Evolutionary conservation across 2,329 filamentous ascomycete genomes (phyloP).

Genomic region (Cladosporium sp.): DNA sequence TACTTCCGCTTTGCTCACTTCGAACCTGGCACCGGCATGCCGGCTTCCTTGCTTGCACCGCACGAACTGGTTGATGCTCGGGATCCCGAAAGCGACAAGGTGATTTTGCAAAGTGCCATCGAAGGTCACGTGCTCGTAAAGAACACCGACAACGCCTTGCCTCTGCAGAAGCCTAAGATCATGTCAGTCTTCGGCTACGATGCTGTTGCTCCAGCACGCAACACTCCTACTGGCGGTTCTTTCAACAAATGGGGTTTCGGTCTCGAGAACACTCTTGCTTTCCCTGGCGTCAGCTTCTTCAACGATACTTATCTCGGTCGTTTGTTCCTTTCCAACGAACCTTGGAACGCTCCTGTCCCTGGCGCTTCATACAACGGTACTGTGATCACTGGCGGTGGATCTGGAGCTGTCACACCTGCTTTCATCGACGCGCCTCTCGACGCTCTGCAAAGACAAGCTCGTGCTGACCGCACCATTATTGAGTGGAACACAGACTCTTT

Average conservation of each 20-base stretch:
- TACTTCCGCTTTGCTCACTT: constrained; percentile 20
- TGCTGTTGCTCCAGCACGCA: constrained; percentile 14
- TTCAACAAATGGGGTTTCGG: constrained; percentile 7
- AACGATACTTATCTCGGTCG: constrained; percentile 7
- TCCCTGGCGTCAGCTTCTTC: constrained; percentile 4
- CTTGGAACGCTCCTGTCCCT: not conserved
- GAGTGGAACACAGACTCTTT: constrained; percentile 23
- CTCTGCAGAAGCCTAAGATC: constrained; percentile 46
- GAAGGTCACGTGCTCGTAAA: constrained; percentile 59
- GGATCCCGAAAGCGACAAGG: constrained; percentile 44
- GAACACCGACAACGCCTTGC: constrained; percentile 53
- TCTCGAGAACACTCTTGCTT: not conserved
- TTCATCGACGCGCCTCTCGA: constrained; percentile 23
- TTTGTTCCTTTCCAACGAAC: constrained; percentile 7
- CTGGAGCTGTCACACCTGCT: constrained; percentile 23
- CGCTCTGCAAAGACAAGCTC: constrained; percentile 20
- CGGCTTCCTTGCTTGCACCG: constrained; percentile 27
- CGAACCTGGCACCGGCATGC: constrained; percentile 16
- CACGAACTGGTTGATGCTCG: constrained; percentile 52
- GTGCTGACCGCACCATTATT: constrained; percentile 19
- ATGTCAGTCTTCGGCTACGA: constrained; percentile 45
- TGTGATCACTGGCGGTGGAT: constrained; percentile 31
- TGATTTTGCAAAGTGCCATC: constrained; percentile 49
- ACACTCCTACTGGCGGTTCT: not conserved
- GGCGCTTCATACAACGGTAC: constrained; percentile 36